Percentiles rank a stretch among this genome's conserved stretches.
Evolutionary conservation across 257 asterid species (phyloP).

Genomic region (Solanum arcanum): DNA sequence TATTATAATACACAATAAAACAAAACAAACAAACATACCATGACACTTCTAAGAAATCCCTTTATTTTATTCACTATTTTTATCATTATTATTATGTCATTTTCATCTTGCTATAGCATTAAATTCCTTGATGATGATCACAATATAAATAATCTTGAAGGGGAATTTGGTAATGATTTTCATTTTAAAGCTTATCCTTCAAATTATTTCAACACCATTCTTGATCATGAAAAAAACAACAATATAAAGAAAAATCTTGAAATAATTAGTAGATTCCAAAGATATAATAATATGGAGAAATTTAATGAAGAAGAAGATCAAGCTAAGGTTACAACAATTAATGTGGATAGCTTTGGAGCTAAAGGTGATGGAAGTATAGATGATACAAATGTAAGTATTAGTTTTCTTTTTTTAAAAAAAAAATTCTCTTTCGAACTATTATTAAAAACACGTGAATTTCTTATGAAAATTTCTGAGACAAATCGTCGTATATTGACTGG

Average conservation of each 20-base stretch:
- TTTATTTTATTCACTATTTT: background rate
- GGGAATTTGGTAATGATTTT: constrained; percentile 27
- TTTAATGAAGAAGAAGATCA: background rate
- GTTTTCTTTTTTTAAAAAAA: background rate
- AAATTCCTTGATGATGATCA: background rate
- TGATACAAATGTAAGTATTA: constrained; percentile 33
- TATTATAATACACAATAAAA: background rate
- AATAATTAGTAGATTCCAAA: background rate
- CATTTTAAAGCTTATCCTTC: constrained; percentile 32
- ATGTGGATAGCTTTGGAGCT: constrained; percentile 44
- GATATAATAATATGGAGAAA: background rate
- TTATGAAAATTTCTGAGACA: background rate
- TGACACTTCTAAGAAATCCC: background rate
- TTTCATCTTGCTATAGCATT: background rate
- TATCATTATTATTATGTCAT: background rate
- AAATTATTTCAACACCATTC: background rate
- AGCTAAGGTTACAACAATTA: constrained; percentile 13
- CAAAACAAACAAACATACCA: background rate
- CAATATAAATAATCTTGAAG: background rate
- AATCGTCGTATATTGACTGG: background rate
- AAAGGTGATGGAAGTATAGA: constrained; percentile 50
- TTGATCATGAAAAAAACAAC: background rate
- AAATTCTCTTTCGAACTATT: background rate
- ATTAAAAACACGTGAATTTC: background rate
- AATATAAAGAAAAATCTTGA: background rate